Conservation (phyloP, 2,329 filamentous ascomycete species). For the Colletotrichum caudatum region DNA sequence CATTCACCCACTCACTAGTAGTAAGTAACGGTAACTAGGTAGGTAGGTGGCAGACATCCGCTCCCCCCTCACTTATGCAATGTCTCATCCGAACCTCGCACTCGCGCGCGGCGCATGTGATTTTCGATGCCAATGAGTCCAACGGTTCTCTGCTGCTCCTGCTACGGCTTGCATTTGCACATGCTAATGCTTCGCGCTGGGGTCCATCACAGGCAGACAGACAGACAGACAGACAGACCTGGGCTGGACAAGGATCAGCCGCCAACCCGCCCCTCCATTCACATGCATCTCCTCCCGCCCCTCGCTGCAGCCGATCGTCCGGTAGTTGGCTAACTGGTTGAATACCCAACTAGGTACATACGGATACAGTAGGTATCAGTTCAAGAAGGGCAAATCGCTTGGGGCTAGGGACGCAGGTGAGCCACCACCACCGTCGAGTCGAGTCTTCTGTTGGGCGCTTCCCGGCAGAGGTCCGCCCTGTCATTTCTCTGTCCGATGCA, state of each 20-base stretch:
- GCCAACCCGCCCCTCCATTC: conserved; percentile 19
- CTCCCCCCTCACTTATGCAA: background rate
- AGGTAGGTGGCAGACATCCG: background rate
- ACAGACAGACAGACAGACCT: no score
- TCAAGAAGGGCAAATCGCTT: background rate
- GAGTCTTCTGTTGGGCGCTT: conserved; percentile 14
- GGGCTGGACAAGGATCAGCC: background rate
- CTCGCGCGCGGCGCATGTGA: background rate
- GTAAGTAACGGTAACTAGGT: no score
- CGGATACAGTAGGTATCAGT: no score
- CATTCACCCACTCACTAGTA: no score
- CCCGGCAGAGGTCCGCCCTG: conserved; percentile 5
- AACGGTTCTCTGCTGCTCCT: background rate
- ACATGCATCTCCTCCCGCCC: background rate
- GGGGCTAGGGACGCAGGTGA: background rate
- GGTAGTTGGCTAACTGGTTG: conserved; percentile 27
- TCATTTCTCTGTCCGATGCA: conserved; percentile 4
- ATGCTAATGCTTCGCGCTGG: conserved; percentile 5
- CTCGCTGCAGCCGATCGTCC: conserved; percentile 36
- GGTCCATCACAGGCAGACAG: background rate
- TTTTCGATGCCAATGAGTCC: background rate
- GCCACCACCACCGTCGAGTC: background rate
- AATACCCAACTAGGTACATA: background rate
- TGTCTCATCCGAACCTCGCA: background rate
- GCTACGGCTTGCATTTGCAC: conserved; percentile 17